Conservation (phyloP, 2,329 filamentous ascomycete genomes). For the Eutypella sp. region DNA sequence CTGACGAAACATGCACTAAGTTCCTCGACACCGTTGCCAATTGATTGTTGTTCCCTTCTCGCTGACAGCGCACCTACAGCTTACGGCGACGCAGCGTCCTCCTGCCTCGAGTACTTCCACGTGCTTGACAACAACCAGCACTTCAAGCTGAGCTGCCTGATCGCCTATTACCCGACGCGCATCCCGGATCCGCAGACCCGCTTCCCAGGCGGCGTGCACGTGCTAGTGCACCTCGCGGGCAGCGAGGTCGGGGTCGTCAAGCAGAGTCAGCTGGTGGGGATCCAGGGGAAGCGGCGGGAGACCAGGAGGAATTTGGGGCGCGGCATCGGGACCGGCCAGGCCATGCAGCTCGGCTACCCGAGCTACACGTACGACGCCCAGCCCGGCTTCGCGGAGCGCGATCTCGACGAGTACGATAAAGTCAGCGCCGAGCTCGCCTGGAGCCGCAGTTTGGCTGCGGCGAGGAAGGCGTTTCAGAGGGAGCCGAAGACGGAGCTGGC, state of each 20-base stretch:
- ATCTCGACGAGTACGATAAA: slow-evolving; percentile 62
- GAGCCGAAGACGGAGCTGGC: slow-evolving; percentile 59
- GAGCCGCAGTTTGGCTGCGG: slow-evolving; percentile 55
- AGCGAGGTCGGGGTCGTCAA: slow-evolving; percentile 36
- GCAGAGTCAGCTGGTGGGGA: slow-evolving; percentile 38
- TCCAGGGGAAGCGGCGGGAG: slow-evolving; percentile 38
- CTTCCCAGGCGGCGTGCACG: slow-evolving; percentile 35
- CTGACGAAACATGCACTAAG: not conserved
- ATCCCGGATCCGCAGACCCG: slow-evolving; percentile 38
- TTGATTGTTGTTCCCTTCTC: slow-evolving; percentile 5
- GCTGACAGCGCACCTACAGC: slow-evolving; percentile 20
- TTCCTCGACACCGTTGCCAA: not conserved
- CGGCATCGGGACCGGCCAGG: slow-evolving; percentile 34
- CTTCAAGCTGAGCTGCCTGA: slow-evolving; percentile 35
- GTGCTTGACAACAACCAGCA: slow-evolving; percentile 39
- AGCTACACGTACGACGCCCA: slow-evolving; percentile 42
- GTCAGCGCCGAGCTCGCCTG: slow-evolving; percentile 63
- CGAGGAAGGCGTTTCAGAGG: slow-evolving; percentile 59
- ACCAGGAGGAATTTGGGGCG: slow-evolving; percentile 28
- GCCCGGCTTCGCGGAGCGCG: slow-evolving; percentile 66
- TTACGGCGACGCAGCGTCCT: slow-evolving; percentile 38
- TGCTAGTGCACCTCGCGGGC: slow-evolving; percentile 36
- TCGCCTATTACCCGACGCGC: slow-evolving; percentile 41
- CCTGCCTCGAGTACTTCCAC: slow-evolving; percentile 41
- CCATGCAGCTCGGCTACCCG: slow-evolving; percentile 31